These are phyloP conservation scores for Leccinellum albellum DNA, from an alignment of 768 basidiomycete species.

Conservation along the genomic window DNA sequence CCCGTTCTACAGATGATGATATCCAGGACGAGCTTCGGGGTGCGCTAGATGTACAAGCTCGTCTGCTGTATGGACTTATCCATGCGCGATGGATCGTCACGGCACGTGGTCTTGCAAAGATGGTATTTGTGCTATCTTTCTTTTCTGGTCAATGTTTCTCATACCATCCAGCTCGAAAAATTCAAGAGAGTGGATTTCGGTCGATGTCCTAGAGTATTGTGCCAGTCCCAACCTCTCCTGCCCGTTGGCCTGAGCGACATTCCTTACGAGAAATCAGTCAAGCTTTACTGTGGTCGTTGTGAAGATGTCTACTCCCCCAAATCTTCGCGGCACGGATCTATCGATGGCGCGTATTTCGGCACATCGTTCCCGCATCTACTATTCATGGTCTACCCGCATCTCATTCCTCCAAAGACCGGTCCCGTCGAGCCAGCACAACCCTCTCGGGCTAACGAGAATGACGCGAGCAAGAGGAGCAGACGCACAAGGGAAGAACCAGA, in stretches of 20 bases:
- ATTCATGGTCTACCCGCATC: constrained; percentile 93
- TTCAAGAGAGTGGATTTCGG: constrained; percentile 99
- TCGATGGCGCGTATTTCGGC: constrained; percentile 98
- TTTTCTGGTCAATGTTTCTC: neutral
- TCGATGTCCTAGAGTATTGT: constrained; percentile 95
- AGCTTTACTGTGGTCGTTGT: constrained; percentile 96
- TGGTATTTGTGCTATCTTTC: constrained; percentile 52
- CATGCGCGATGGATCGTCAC: constrained; percentile 98
- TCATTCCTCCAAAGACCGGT: constrained; percentile 80
- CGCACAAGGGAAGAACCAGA: constrained; percentile 55
- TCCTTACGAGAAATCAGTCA: constrained; percentile 98
- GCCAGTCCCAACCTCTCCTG: constrained; percentile 90
- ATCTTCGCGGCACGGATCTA: constrained; percentile 92
- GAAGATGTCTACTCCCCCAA: constrained; percentile 99
- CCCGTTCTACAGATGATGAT: constrained; percentile 66
- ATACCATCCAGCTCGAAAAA: constrained; percentile 71
- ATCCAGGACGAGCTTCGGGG: constrained; percentile 92
- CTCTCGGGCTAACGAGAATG: constrained; percentile 28
- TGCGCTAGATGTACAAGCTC: constrained; percentile 87
- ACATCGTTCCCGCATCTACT: constrained; percentile 96
- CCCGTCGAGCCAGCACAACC: constrained; percentile 38
- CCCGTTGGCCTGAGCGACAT: constrained; percentile 96
- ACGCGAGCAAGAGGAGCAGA: constrained; percentile 34
- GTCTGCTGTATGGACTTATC: constrained; percentile 91
- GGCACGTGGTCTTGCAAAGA: constrained; percentile 87